phyloP scores from a whole-genome alignment of 768 basidiomycete species.

The Collybiopsis confluens region DNA sequence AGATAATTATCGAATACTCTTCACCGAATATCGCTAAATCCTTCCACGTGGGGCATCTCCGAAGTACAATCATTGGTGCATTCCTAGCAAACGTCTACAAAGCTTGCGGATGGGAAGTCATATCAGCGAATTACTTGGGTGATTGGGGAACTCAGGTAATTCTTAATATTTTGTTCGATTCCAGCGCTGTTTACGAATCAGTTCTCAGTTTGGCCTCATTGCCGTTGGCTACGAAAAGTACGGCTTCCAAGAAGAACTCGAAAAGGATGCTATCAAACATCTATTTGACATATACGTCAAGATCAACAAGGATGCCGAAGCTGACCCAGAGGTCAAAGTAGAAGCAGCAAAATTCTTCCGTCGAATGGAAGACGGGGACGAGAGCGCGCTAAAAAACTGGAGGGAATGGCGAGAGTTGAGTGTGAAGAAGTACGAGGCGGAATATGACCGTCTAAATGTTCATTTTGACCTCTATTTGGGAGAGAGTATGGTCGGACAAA shows the following conservation, averaged over 20 bases:
- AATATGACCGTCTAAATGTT: conserved; percentile 87
- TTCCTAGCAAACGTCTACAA: conserved; percentile 90
- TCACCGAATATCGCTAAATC: conserved; percentile 97
- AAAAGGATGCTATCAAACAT: conserved; percentile 90
- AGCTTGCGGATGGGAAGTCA: conserved; percentile 90
- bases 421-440: conserved; percentile 82
- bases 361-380: conserved; percentile 92
- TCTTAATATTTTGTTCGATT: background rate
- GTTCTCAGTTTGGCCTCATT: conserved; percentile 74
- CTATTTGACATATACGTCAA: conserved; percentile 93
- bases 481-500: conserved; percentile 76
- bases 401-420: conserved; percentile 88
- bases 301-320: conserved; percentile 81
- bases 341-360: conserved; percentile 87
- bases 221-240: conserved; percentile 91
- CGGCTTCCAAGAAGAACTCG: conserved; percentile 78
- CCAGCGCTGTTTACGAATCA: background rate
- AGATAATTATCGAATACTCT: conserved; percentile 85
- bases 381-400: conserved; percentile 82
- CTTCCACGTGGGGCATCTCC: conserved; percentile 95
- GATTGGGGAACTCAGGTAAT: conserved; percentile 97
- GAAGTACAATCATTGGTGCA: conserved; percentile 98
- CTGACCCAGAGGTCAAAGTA: conserved; percentile 65
- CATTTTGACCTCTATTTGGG: conserved; percentile 90
- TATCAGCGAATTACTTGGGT: conserved; percentile 89